Conservation (phyloP, 306 rosid species). For the Mucuna pruriens region DNA sequence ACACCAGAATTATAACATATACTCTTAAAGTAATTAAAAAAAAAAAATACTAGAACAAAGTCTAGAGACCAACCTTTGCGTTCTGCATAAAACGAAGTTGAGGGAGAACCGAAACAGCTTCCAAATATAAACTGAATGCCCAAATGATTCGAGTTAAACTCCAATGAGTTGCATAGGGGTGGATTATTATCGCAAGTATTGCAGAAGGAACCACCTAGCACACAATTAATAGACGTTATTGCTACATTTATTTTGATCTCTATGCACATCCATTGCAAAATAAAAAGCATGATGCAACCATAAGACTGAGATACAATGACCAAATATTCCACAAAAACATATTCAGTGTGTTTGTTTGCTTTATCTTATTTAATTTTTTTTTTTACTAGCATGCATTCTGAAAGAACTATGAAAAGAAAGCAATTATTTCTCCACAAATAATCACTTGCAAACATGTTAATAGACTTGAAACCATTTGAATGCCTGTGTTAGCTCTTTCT, state of each 20-base stretch:
- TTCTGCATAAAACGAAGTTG: constrained; percentile 79
- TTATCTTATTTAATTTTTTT: too few relatives aligned
- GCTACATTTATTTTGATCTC: background rate
- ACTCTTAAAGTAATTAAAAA: background rate
- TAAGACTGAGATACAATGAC: background rate
- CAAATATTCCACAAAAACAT: background rate
- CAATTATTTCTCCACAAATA: too few relatives aligned
- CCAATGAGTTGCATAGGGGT: constrained; percentile 38
- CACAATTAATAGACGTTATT: constrained; percentile 28
- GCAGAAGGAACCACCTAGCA: constrained; percentile 62
- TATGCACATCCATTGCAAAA: background rate
- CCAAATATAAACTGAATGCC: constrained; percentile 68
- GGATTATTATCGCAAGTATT: constrained; percentile 50
- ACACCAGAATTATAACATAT: background rate
- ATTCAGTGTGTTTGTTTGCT: too few relatives aligned
- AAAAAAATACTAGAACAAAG: background rate
- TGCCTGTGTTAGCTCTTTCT: too few relatives aligned
- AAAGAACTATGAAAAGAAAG: too few relatives aligned
- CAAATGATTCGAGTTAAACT: constrained; percentile 36
- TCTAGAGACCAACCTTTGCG: constrained; percentile 62
- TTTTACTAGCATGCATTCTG: too few relatives aligned
- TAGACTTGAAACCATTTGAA: too few relatives aligned
- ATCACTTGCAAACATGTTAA: too few relatives aligned
- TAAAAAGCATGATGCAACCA: background rate
- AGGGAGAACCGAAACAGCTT: constrained; percentile 78